Evolutionary conservation across 2,329 filamentous ascomycete species (phyloP).

Genomic region (Neoarthrinium moseri): DNA sequence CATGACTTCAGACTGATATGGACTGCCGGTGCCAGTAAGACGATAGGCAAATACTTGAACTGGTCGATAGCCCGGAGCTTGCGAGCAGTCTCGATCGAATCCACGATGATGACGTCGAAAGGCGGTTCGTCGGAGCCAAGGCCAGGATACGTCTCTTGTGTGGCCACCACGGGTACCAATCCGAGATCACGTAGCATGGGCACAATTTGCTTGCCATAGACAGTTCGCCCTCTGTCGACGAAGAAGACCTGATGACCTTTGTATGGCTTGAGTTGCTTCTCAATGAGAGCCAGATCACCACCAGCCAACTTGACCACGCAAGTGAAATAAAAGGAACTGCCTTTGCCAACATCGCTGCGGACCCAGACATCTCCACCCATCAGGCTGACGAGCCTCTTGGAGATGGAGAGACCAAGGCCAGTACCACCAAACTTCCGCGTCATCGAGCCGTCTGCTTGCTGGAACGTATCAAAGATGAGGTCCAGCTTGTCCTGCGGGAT

Average conservation of each 20-base stretch:
- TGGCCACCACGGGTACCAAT: constrained; percentile 80
- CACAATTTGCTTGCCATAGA: constrained; percentile 72
- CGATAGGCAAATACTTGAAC: constrained; percentile 97
- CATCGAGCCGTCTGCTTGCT: constrained; percentile 95
- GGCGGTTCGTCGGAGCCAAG: constrained; percentile 59
- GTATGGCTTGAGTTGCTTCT: constrained; percentile 86
- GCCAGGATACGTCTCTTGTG: constrained; percentile 67
- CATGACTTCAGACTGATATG: constrained; percentile 92
- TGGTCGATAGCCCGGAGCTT: constrained; percentile 83
- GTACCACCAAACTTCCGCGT: constrained; percentile 95
- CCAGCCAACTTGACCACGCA: constrained; percentile 84
- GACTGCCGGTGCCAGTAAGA: constrained; percentile 84
- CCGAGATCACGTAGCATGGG: constrained; percentile 77
- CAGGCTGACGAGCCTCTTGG: constrained; percentile 88
- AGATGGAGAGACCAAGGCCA: constrained; percentile 90
- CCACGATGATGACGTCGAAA: constrained; percentile 95
- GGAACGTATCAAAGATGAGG: constrained; percentile 98
- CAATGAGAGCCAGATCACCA: constrained; percentile 73
- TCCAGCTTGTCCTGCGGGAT: constrained; percentile 95
- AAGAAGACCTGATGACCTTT: constrained; percentile 90
- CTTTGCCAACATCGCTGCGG: constrained; percentile 84
- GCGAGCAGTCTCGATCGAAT: constrained; percentile 88
- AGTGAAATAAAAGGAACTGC: constrained; percentile 95
- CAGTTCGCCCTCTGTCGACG: constrained; percentile 85
- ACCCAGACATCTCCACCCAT: constrained; percentile 98